Conservation (phyloP, 306 rosid genomes). For the Glycine tomentella region DNA sequence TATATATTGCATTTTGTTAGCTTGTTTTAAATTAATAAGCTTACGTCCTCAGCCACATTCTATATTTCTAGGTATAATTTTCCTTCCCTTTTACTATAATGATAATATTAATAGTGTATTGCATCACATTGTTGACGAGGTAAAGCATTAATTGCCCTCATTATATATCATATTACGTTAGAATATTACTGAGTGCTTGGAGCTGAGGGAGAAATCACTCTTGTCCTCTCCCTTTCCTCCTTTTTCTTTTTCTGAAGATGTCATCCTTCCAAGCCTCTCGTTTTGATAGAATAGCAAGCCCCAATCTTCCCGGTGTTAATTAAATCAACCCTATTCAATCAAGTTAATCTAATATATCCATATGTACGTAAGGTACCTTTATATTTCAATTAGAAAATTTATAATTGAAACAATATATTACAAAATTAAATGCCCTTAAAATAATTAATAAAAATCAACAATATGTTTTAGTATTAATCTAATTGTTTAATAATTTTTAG, state of each 20-base stretch:
- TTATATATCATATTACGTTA: not conserved
- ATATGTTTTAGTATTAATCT: too few relatives aligned
- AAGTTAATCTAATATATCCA: not conserved
- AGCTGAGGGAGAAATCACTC: constrained; percentile 25
- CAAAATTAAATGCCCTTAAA: too few relatives aligned
- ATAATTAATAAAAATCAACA: too few relatives aligned
- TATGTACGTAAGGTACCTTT: not conserved
- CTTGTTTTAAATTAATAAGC: not conserved
- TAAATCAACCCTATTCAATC: not conserved
- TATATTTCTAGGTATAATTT: not conserved
- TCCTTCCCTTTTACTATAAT: too few relatives aligned
- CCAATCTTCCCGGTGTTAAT: too few relatives aligned
- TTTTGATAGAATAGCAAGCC: not conserved
- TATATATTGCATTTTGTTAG: not conserved
- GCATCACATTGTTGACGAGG: constrained; percentile 14
- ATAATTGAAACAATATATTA: not conserved
- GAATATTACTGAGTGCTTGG: constrained; percentile 21
- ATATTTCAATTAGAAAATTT: not conserved
- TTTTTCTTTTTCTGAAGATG: not conserved
- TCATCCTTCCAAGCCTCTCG: not conserved
- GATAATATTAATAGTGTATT: not conserved
- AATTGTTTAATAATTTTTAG: too few relatives aligned
- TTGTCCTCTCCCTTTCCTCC: not conserved
- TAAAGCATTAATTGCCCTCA: not conserved
- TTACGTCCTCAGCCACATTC: not conserved